phyloP scores from a whole-genome alignment of 768 basidiomycete genomes.

The Boletus reticuloceps region DNA sequence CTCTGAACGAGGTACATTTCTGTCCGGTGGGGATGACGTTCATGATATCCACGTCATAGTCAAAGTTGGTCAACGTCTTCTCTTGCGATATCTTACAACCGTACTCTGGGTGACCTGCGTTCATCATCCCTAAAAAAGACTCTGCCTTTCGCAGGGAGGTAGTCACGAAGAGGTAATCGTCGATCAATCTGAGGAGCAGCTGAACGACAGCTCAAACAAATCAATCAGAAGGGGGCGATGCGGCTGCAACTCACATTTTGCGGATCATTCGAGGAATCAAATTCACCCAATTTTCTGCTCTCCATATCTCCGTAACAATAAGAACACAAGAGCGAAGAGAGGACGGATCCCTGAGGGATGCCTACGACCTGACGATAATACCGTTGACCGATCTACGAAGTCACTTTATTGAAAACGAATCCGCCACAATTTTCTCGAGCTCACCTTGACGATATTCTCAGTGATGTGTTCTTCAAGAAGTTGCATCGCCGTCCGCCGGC shows the following conservation, averaged over 20 bases:
- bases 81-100: conserved; percentile 88
- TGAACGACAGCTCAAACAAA: conserved; percentile 27
- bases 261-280: conserved; percentile 51
- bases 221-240: not conserved
- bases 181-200: conserved; percentile 84
- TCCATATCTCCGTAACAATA: conserved; percentile 96
- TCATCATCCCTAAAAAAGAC: conserved; percentile 75
- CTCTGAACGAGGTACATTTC: conserved; percentile 31
- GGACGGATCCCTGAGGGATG: conserved; percentile 95
- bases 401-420: not conserved
- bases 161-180: conserved; percentile 91
- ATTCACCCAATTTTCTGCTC: conserved; percentile 37
- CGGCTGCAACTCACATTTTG: conserved; percentile 52
- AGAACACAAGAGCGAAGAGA: conserved; percentile 91
- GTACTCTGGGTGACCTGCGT: conserved; percentile 85
- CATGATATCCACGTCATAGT: conserved; percentile 50
- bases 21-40: conserved; percentile 51
- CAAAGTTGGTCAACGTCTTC: conserved; percentile 90
- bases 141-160: conserved; percentile 58
- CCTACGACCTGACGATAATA: conserved; percentile 90
- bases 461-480: conserved; percentile 88
- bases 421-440: not conserved
- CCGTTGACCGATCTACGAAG: conserved; percentile 64
- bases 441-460: conserved; percentile 88
- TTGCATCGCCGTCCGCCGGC: conserved; percentile 56